These are phyloP conservation scores for Suillus brevipes DNA, from an alignment of 768 basidiomycete genomes.

Conservation along the genomic window DNA sequence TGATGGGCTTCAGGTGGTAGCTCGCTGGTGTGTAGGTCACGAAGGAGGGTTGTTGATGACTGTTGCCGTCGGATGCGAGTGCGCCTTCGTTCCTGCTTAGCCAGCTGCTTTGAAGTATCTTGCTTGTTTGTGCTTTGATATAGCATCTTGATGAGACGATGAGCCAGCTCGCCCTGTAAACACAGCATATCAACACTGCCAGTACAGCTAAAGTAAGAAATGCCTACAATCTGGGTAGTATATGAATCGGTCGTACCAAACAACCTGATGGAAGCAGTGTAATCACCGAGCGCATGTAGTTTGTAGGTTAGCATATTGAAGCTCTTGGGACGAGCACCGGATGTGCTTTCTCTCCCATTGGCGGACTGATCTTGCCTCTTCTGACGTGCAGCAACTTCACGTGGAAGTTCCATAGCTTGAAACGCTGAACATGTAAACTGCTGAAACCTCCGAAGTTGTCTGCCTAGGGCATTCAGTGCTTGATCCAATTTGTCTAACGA, in stretches of 20 bases:
- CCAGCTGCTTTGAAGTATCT: slow-evolving; percentile 9
- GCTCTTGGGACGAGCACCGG: background rate
- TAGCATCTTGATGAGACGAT: slow-evolving; percentile 30
- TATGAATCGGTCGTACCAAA: slow-evolving; percentile 40
- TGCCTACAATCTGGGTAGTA: slow-evolving; percentile 33
- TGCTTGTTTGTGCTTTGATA: slow-evolving; percentile 29
- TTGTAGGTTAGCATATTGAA: slow-evolving; percentile 39
- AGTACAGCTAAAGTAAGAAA: background rate
- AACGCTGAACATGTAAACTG: slow-evolving; percentile 25
- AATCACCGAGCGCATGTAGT: slow-evolving; percentile 38
- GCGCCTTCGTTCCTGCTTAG: slow-evolving; percentile 14
- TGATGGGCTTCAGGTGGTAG: slow-evolving; percentile 5
- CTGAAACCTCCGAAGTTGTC: slow-evolving; percentile 24
- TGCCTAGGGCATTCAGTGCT: slow-evolving; percentile 17
- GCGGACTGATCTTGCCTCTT: slow-evolving; percentile 5
- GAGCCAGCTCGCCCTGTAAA: slow-evolving; percentile 35
- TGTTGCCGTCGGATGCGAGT: slow-evolving; percentile 10
- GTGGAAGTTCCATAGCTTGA: slow-evolving; percentile 26
- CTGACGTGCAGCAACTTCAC: slow-evolving; percentile 20
- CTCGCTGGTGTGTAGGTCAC: background rate
- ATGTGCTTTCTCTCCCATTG: background rate
- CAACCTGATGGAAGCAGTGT: slow-evolving; percentile 21
- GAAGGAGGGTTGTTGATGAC: background rate
- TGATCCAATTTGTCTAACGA: slow-evolving; percentile 23
- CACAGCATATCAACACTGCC: background rate